Evolutionary conservation across 2,329 filamentous ascomycete genomes (phyloP), one percentile per base, ranked within the genome.

Genomic region (Chaetoscypha palmicola): DNA sequence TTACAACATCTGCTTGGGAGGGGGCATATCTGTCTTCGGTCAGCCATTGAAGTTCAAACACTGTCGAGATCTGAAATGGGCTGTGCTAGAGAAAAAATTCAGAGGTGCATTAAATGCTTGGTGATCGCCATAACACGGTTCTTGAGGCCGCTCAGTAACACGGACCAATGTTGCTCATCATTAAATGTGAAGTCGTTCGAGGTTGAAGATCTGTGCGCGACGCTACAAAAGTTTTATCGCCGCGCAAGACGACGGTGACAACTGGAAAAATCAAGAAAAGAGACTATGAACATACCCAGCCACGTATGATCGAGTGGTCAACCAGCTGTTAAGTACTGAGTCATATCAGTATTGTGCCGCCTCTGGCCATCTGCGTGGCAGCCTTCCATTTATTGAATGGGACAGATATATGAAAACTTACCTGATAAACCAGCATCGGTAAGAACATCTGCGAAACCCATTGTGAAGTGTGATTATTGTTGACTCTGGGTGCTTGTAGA

Each of bases 61-160:
- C 12, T 34, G 11, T 17, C 35, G 7, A 16, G 8, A 22, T 28
- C 10, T 28, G 10, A 16, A 34, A 16, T 10, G 9, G n/a, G n/a
- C 10, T 9, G n/a, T 16, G 16, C 20, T 23, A 43, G 55, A 51
- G 32, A 45, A 56, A 51, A 40, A 61, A 52, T 50, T 88, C 84
- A 90, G 85, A 86, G 75, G 66, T 86, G 83, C 84, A 83, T 73
- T 72, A 62, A 75, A 74, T 76, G 77, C 81, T 73, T 82, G 77
- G 76, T 68, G 69, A 73, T 86, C 86, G 76, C 87, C 86, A 84
- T 77, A 65, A 72, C 69, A 79, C 82, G 83, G 86, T 84, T 90
- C 85, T 91, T 91, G 86, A 88, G 77, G 79, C 83, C 81, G 81
- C 83, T 91, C 84, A 78, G 86, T 81, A 91, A 92, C 86, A 91